These are phyloP conservation scores for Gardenia jasminoides DNA, from an alignment of 257 asterid genomes.

Conservation along the genomic window DNA sequence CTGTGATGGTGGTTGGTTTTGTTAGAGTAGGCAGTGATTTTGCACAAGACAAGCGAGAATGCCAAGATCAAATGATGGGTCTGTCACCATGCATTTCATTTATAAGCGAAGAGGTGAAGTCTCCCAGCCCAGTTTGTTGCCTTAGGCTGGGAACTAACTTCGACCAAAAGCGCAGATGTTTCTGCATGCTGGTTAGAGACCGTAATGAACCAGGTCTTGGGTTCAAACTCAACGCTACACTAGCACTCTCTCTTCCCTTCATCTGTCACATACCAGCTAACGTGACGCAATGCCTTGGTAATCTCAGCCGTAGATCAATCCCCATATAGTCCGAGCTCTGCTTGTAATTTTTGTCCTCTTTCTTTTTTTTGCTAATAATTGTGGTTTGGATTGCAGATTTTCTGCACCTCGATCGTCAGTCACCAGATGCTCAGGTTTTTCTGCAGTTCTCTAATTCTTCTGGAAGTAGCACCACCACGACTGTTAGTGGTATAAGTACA, in stretches of 20 bases:
- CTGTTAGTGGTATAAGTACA: conserved; percentile 13
- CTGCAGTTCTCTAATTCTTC: conserved; percentile 26
- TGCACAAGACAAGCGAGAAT: conserved; percentile 33
- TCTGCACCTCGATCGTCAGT: conserved; percentile 40
- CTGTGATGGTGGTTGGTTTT: conserved; percentile 13
- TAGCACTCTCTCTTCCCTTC: conserved; percentile 36
- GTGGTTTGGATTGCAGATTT: conserved; percentile 25
- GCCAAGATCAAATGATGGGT: conserved; percentile 31
- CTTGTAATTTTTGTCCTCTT: background rate
- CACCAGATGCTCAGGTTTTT: conserved; percentile 52
- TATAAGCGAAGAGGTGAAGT: conserved; percentile 32
- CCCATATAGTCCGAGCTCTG: background rate
- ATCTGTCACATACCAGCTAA: conserved; percentile 26
- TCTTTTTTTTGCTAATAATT: background rate
- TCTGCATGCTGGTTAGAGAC: conserved; percentile 42
- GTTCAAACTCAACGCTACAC: conserved; percentile 46
- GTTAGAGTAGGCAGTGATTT: conserved; percentile 30
- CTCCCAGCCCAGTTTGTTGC: conserved; percentile 42
- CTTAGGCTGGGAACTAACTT: conserved; percentile 26
- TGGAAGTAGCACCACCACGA: conserved; percentile 12
- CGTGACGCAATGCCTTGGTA: conserved; percentile 34
- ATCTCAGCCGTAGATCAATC: background rate
- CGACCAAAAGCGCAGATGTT: conserved; percentile 30
- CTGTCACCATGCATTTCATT: conserved; percentile 37
- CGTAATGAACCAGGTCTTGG: conserved; percentile 43